Evolutionary conservation across 2,329 filamentous ascomycete genomes (phyloP), one percentile per base, ranked within the genome.

Genomic region (Phoma herbarum): DNA sequence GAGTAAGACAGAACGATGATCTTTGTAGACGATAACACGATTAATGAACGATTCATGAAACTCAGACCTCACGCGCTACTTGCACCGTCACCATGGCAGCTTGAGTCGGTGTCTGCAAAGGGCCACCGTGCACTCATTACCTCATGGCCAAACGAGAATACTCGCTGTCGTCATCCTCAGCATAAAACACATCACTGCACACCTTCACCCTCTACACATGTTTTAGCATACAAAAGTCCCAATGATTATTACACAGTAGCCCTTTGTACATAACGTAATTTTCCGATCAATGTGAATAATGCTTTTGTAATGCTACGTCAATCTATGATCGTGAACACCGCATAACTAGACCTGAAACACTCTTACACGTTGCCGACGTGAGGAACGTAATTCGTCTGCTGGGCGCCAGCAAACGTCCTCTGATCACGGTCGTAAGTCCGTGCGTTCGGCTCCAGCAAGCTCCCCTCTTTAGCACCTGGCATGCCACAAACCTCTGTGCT

Each of bases 291-390:
- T n/a, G n/a, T n/a, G 18, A 22, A 20, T 18, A 11, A 9, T 4
- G 10, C 35, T 22, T 22, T 12, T 8, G 8, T 8, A 11, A 39
- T 18, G 18, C 31, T 35, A 35, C 16, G 16, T 35, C 7, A 35
- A 35, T 9, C 16, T 35, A 42, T 23, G n/a, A n/a, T n/a, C n/a
- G n/a, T n/a, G n/a, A n/a, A n/a, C n/a, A n/a, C n/a, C n/a, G n/a
- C n/a, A n/a, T n/a, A n/a, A n/a, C n/a, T n/a, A n/a, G n/a, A n/a
- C n/a, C n/a, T n/a, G n/a, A n/a, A n/a, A n/a, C n/a, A n/a, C n/a
- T n/a, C n/a, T n/a, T n/a, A n/a, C 14, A 59, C 57, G 23, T 52
- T 25, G 3, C 57, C 57, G 3, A 59, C 25, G 14, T 59, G 57
- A 22, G 57, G 57, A 10, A 59, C 51, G 20, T 50, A 59, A 4